A percentile compares a stretch with the other conserved stretches of the same genome.
Conservation (phyloP, 2,329 filamentous ascomycete species). For the Stachybotrys echinatus region DNA sequence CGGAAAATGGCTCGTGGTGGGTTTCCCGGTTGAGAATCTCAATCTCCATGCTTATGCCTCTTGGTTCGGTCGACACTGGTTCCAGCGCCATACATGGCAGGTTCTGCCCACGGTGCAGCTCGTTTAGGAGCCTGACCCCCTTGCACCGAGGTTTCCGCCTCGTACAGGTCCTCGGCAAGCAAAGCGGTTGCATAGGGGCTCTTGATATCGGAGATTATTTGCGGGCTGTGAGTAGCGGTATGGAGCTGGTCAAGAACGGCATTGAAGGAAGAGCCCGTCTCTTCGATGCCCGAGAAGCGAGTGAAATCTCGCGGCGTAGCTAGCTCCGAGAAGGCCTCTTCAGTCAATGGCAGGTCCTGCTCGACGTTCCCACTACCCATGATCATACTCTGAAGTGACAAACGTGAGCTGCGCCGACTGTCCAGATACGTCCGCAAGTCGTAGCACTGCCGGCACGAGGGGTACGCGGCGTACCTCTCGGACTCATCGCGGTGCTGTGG, state of each 20-base stretch:
- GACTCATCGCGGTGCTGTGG: constrained; percentile 34
- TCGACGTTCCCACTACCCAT: constrained; percentile 27
- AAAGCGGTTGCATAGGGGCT: constrained; percentile 33
- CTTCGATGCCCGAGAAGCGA: constrained; percentile 27
- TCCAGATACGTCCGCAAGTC: constrained; percentile 34
- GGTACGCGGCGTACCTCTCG: constrained; percentile 33
- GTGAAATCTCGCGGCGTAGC: constrained; percentile 33
- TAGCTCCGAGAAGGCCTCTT: constrained; percentile 33
- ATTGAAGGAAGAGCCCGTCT: constrained; percentile 26
- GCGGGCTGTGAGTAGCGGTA: constrained; percentile 15
- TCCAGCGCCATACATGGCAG: background rate
- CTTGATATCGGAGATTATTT: constrained; percentile 24
- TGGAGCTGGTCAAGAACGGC: constrained; percentile 17
- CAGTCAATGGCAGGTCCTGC: constrained; percentile 30
- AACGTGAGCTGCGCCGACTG: constrained; percentile 34
- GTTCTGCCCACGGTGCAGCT: constrained; percentile 1
- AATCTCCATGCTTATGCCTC: constrained; percentile 11
- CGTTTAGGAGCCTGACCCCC: constrained; percentile 5
- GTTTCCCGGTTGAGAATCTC: constrained; percentile 23
- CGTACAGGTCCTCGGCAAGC: constrained; percentile 26
- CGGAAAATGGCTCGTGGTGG: constrained; percentile 58
- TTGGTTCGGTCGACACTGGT: constrained; percentile 9
- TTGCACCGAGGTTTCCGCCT: constrained; percentile 2
- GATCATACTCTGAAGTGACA: constrained; percentile 37
- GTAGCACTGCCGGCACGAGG: constrained; percentile 35